Conservation (phyloP, 1,284 basidiomycete species). For the Volvariella volvacea region DNA sequence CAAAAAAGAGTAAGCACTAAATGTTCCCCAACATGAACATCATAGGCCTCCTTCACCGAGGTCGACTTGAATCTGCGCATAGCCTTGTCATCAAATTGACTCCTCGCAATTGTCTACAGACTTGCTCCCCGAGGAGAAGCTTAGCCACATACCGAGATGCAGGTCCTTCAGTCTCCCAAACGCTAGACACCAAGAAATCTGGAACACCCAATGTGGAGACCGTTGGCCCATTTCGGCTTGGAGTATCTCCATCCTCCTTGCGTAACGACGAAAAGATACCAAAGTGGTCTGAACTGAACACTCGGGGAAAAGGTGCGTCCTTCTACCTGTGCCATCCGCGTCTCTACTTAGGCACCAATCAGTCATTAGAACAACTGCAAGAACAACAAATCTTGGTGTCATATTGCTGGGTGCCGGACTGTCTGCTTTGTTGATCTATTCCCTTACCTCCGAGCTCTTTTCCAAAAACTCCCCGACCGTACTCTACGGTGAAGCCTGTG, state of each 20-base stretch:
- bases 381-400: constrained; percentile 77
- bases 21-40: constrained; percentile 17
- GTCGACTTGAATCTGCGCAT: constrained; percentile 7
- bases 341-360: constrained; percentile 1
- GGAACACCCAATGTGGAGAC: constrained; percentile 41
- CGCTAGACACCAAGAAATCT: constrained; percentile 56
- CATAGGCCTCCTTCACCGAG: constrained; percentile 13
- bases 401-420: constrained; percentile 80
- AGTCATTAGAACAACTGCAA: constrained; percentile 78
- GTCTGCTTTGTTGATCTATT: constrained; percentile 78
- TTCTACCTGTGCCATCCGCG: not conserved
- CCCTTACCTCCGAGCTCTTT: constrained; percentile 84
- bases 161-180: constrained; percentile 53
- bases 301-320: constrained; percentile 69
- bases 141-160: constrained; percentile 45
- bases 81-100: not conserved
- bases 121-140: constrained; percentile 18
- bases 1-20: not conserved
- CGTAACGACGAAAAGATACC: constrained; percentile 51
- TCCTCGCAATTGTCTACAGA: constrained; percentile 3
- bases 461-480: constrained; percentile 91
- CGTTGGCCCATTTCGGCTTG: constrained; percentile 81
- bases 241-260: constrained; percentile 52
- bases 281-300: constrained; percentile 79
- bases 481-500: constrained; percentile 81